phyloP scores from a whole-genome alignment of 352 stramenopile genomes.

The Phytophthora fragariaefolia region DNA sequence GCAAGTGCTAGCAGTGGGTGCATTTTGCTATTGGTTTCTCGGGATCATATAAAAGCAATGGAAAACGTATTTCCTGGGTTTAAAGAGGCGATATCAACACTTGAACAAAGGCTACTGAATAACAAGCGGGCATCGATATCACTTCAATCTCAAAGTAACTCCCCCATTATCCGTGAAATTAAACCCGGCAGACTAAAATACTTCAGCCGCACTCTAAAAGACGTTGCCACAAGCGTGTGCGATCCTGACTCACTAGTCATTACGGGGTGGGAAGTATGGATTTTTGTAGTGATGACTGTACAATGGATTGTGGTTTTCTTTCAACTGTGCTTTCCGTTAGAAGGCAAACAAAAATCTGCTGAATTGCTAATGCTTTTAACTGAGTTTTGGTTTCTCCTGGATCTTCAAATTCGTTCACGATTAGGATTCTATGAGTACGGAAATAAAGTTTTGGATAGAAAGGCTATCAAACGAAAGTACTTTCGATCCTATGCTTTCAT shows the following conservation, averaged over 20 bases:
- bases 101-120: background rate
- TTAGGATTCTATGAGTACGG: slow-evolving; percentile 69
- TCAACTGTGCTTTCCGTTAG: slow-evolving; percentile 44
- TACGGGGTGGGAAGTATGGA: slow-evolving; percentile 58
- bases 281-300: slow-evolving; percentile 55
- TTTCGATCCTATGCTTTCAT: slow-evolving; percentile 47
- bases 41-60: background rate
- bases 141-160: background rate
- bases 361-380: slow-evolving; percentile 41
- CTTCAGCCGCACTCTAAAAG: background rate
- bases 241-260: slow-evolving; percentile 58
- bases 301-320: slow-evolving; percentile 60
- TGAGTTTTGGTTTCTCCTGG: slow-evolving; percentile 51
- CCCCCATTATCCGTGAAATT: background rate
- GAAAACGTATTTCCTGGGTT: background rate
- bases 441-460: slow-evolving; percentile 61
- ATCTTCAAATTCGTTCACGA: slow-evolving; percentile 57
- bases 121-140: background rate
- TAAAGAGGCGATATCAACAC: background rate
- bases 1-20: background rate
- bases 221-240: background rate
- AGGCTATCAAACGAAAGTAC: slow-evolving; percentile 43
- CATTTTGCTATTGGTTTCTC: background rate
- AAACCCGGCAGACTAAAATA: background rate
- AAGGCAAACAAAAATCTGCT: background rate